Percentiles rank a stretch among this genome's conserved stretches.
Evolutionary conservation across 106 monocot species (phyloP).

Genomic region (Apostasia ramifera): DNA sequence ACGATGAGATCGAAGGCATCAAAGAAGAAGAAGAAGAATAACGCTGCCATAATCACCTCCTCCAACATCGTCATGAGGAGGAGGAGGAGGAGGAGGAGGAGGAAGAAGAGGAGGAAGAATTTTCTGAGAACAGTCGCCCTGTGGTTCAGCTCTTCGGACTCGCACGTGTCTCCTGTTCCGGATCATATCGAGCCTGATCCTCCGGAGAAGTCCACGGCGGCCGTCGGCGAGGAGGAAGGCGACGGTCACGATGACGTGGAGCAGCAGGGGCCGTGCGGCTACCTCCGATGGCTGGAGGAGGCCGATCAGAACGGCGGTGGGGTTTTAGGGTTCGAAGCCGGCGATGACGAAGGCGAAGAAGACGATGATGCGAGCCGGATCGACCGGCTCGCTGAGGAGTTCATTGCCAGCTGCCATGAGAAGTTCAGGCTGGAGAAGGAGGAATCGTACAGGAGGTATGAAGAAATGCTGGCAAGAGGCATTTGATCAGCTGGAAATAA

Average conservation of each 20-base stretch:
- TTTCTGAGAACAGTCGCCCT: slow-evolving; percentile 15
- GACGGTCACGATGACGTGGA: slow-evolving; percentile 2
- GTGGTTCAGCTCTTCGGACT: slow-evolving; percentile 28
- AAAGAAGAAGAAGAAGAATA: not conserved
- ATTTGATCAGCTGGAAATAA: slow-evolving; percentile 15
- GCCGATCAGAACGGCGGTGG: slow-evolving; percentile 22
- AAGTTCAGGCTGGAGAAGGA: slow-evolving; percentile 90
- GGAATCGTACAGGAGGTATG: slow-evolving; percentile 82
- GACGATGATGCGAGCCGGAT: slow-evolving; percentile 37
- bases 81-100: slow-evolving; percentile 16
- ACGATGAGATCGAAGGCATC: not conserved
- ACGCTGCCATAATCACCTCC: not conserved
- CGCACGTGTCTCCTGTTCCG: slow-evolving; percentile 36
- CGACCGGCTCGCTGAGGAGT: slow-evolving; percentile 68
- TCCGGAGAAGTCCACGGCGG: slow-evolving; percentile 50
- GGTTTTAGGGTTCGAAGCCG: not conserved
- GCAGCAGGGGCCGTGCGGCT: slow-evolving; percentile 29
- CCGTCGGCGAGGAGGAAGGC: not conserved
- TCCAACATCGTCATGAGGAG: slow-evolving; percentile 2
- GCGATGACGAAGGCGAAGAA: not conserved
- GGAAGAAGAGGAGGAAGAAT: slow-evolving; percentile 15
- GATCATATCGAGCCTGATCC: slow-evolving; percentile 43
- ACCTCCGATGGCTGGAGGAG: slow-evolving; percentile 65
- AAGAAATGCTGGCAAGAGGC: slow-evolving; percentile 87
- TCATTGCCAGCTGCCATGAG: slow-evolving; percentile 80